phyloP scores from a whole-genome alignment of 345 rosid species.

The Atalantia buxifolia region DNA sequence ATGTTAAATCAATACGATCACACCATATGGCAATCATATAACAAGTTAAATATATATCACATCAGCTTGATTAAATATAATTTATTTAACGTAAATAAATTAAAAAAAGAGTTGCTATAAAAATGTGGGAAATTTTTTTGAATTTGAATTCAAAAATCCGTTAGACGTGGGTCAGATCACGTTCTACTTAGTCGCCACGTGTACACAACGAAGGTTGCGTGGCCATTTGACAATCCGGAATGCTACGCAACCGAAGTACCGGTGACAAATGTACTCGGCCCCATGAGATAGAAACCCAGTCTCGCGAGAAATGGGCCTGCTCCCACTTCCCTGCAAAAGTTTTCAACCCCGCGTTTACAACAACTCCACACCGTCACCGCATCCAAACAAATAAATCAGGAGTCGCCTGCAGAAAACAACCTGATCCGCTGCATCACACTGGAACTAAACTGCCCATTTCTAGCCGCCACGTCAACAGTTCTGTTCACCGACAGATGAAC shows the following conservation, averaged over 20 bases:
- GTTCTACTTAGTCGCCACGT: background rate
- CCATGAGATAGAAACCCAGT: background rate
- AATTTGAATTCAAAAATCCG: background rate
- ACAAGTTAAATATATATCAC: no score
- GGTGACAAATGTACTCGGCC: background rate
- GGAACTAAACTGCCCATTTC: background rate
- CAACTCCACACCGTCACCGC: background rate
- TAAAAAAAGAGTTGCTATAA: background rate
- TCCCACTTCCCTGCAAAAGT: background rate
- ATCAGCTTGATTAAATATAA: no score
- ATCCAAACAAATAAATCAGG: conserved; percentile 13
- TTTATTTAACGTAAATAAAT: no score
- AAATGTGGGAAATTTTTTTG: background rate
- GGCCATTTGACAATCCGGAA: background rate
- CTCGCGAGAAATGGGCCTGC: background rate
- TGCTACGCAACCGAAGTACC: background rate
- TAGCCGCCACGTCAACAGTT: background rate
- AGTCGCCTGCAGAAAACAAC: background rate
- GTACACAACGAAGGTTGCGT: background rate
- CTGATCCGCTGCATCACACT: conserved; percentile 3
- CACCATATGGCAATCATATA: no score
- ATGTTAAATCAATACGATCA: no score
- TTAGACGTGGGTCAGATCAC: background rate
- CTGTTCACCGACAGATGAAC: conserved; percentile 28
- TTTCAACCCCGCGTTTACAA: conserved; percentile 17